Percentiles rank a stretch among this genome's conserved stretches.
phyloP scores from a whole-genome alignment of 345 rosid genomes.

The Eucalyptus erythrocorys region DNA sequence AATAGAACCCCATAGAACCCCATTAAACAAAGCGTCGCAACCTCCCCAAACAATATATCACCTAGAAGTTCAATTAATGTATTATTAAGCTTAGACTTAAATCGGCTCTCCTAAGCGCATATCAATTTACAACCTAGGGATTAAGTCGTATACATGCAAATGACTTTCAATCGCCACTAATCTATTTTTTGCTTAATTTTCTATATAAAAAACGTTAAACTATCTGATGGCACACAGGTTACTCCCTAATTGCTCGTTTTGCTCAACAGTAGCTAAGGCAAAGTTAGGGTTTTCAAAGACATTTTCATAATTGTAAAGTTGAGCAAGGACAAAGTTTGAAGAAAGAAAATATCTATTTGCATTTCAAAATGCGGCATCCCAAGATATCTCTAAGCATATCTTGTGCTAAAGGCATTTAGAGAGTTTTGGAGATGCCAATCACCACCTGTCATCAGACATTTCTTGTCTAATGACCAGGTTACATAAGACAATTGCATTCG shows the following conservation, averaged over 20 bases:
- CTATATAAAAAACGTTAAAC: background rate
- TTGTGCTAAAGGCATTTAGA: background rate
- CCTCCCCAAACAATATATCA: fast-evolving
- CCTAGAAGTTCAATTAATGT: background rate
- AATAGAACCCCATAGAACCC: no score
- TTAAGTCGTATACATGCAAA: no score
- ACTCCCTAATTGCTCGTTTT: fast-evolving
- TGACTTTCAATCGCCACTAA: no score
- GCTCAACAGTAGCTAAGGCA: no score
- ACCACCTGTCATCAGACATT: background rate
- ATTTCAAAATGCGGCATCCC: fast-evolving
- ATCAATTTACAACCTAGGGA: no score
- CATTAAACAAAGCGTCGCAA: background rate
- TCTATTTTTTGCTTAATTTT: fast-evolving
- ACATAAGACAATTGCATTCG: no score
- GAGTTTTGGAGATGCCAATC: background rate
- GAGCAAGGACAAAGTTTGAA: no score
- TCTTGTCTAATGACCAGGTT: background rate
- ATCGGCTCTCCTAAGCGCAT: no score
- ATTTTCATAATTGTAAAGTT: no score
- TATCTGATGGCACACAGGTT: fast-evolving
- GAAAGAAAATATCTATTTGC: background rate
- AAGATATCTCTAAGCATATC: background rate
- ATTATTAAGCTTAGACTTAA: no score
- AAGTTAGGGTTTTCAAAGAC: background rate